Evolutionary conservation across 2,329 filamentous ascomycete genomes (phyloP).

Genomic region (Lasiodiplodia theobromae): DNA sequence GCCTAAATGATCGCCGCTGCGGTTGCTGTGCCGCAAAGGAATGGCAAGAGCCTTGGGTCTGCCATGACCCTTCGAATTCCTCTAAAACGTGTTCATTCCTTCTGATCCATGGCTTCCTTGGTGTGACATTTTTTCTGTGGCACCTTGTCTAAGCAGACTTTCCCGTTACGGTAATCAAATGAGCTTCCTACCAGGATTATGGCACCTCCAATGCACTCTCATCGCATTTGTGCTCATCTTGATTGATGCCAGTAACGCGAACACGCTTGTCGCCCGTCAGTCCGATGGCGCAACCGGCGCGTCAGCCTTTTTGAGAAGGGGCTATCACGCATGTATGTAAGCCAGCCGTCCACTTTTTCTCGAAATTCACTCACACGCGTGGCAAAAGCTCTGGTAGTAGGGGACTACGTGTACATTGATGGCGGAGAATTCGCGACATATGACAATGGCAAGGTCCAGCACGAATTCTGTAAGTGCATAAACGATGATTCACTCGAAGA

Average conservation of each 20-base stretch:
- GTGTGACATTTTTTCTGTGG: no score
- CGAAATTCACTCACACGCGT: neutral
- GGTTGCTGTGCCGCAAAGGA: neutral
- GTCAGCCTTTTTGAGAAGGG: conserved; percentile 17
- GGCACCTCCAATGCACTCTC: neutral
- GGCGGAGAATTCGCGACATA: conserved; percentile 29
- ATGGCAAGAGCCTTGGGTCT: neutral
- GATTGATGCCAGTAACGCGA: neutral
- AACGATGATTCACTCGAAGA: neutral
- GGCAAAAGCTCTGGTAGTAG: conserved; percentile 2
- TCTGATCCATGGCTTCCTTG: neutral
- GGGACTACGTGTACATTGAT: conserved; percentile 29
- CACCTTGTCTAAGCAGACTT: neutral
- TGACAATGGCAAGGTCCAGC: conserved; percentile 1
- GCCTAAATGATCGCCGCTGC: neutral
- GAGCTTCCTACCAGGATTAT: no score
- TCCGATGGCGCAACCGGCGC: neutral
- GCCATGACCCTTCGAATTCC: neutral
- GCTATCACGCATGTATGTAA: conserved; percentile 23
- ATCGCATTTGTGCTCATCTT: neutral
- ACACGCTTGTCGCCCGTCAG: neutral
- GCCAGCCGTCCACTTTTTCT: neutral
- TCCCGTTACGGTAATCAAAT: neutral
- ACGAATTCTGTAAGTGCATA: conserved; percentile 11
- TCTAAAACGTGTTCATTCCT: no score